phyloP scores from a whole-genome alignment of 768 basidiomycete species.

The Russula foetens region DNA sequence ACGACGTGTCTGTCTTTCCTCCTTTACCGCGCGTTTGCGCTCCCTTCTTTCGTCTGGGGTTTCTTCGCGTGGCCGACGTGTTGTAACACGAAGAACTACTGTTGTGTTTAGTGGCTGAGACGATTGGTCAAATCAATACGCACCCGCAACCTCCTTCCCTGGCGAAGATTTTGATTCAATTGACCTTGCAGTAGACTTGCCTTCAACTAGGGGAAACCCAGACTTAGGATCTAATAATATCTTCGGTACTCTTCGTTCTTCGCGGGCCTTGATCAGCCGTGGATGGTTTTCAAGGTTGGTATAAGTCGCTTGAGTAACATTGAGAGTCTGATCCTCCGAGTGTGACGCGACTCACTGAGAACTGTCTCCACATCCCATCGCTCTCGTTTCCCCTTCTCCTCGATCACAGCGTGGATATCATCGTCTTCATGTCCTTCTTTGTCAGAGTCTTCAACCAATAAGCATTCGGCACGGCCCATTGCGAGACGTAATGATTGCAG shows the following conservation, averaged over 20 bases:
- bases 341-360: slow-evolving; percentile 51
- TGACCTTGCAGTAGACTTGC: slow-evolving; percentile 19
- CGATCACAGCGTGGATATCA: slow-evolving; percentile 33
- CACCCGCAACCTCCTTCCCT: not conserved
- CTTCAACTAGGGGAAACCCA: slow-evolving; percentile 55
- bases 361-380: slow-evolving; percentile 97
- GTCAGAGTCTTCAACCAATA: slow-evolving; percentile 39
- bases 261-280: slow-evolving; percentile 66
- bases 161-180: slow-evolving; percentile 11
- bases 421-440: slow-evolving; percentile 35
- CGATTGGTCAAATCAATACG: not conserved
- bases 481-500: slow-evolving; percentile 71
- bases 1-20: slow-evolving; percentile 54
- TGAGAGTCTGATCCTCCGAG: not conserved
- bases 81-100: slow-evolving; percentile 37
- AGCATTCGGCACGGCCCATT: slow-evolving; percentile 60
- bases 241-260: slow-evolving; percentile 45
- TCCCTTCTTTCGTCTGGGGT: slow-evolving; percentile 64
- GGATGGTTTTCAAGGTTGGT: slow-evolving; percentile 99
- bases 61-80: slow-evolving; percentile 69
- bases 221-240: slow-evolving; percentile 70
- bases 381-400: slow-evolving; percentile 52
- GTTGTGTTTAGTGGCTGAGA: slow-evolving; percentile 23
- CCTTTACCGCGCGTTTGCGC: slow-evolving; percentile 63
- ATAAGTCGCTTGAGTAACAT: slow-evolving; percentile 62